Base-by-base conservation (phyloP, 1,139 yeast genomes). In the Yamadazyma dendronema region DNA sequence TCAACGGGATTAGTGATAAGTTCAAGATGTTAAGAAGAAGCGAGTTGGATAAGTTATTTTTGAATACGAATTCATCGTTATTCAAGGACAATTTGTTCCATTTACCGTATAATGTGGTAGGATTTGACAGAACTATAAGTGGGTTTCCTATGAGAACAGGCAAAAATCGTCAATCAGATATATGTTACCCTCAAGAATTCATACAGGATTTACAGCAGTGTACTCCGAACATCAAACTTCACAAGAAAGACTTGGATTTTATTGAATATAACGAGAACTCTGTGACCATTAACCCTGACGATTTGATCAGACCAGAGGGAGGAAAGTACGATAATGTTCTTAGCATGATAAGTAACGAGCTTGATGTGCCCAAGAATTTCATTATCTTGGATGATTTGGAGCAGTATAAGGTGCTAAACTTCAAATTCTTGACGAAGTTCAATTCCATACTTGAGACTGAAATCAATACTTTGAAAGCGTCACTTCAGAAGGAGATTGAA, bases 81-180 rank as follows among this genome's bases (percentile, higher is more conserved):
- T 58, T 56, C 37, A 57, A 59, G 31, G 61, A 60, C 35, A 62
- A 64, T 40, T 46, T 65, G 25, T 59, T 59, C 33, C 58, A 59
- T 17, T 48, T 59, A 36, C 67, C 70, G 4, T 69, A 70, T 47
- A 69, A 70, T 47, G 74, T 70, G 5, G 55, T 67, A 7, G 77
- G 77, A 3, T 68, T 68, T 47, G 77, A 71, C 50, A 54, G 66
- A 34, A 57, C 67, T 27, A 46, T 69, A 15, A 54, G 65, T 29
- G 77, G 77, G 4, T 52, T 68, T 26, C 77, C 76, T 1, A 49
- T 71, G 33, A 51, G 64, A 30, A 48, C 48, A 4, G 62, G 62
- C 2, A 56, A 56, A 31, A 51, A 59, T 38, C 35, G 43, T 28
- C 31, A 41, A 9, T 40, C 38, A 11, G 54, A 50, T 34, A 42